Conservation (phyloP, 192 early-diverging fungal genomes). For the Podila clonocystis region DNA sequence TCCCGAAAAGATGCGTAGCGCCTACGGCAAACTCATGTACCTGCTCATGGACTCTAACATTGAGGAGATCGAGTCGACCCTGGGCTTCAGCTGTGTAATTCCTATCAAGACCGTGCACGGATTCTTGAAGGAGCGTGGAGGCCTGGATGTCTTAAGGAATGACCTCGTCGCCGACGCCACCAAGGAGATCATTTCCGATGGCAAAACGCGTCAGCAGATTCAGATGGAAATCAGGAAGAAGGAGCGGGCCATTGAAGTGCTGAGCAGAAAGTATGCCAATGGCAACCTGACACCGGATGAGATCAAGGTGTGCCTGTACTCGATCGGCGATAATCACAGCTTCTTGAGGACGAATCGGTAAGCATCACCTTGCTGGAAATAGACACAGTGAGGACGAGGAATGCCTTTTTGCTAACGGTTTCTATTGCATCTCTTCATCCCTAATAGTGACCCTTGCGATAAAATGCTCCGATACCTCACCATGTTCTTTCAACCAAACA, state of each 20-base stretch:
- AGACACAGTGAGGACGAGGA: background rate
- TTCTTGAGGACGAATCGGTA: slow-evolving; percentile 86
- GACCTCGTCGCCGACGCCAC: slow-evolving; percentile 81
- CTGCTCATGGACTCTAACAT: slow-evolving; percentile 81
- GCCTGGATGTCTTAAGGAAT: slow-evolving; percentile 78
- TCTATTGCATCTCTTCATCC: background rate
- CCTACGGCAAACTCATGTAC: slow-evolving; percentile 98
- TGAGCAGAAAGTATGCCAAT: slow-evolving; percentile 82
- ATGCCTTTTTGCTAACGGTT: background rate
- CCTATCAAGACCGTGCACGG: slow-evolving; percentile 93
- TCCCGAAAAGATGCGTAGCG: slow-evolving; percentile 96
- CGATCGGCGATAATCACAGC: slow-evolving; percentile 97
- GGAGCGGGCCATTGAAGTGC: slow-evolving; percentile 89
- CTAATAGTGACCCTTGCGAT: slow-evolving; percentile 89
- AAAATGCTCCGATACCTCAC: slow-evolving; percentile 86
- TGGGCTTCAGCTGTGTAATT: slow-evolving; percentile 81
- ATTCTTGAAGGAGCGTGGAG: slow-evolving; percentile 74
- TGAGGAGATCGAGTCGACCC: slow-evolving; percentile 78
- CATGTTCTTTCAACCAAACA: slow-evolving; percentile 72
- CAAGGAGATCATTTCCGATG: slow-evolving; percentile 73
- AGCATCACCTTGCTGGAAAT: slow-evolving; percentile 2
- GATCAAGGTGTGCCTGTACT: slow-evolving; percentile 90
- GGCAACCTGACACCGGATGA: slow-evolving; percentile 67
- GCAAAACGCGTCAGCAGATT: slow-evolving; percentile 71
- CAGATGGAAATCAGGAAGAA: slow-evolving; percentile 91